A percentile compares a stretch with the other conserved stretches of the same genome.
Conservation (phyloP, 805 yeast species). For the Kuraishia piskuri region DNA sequence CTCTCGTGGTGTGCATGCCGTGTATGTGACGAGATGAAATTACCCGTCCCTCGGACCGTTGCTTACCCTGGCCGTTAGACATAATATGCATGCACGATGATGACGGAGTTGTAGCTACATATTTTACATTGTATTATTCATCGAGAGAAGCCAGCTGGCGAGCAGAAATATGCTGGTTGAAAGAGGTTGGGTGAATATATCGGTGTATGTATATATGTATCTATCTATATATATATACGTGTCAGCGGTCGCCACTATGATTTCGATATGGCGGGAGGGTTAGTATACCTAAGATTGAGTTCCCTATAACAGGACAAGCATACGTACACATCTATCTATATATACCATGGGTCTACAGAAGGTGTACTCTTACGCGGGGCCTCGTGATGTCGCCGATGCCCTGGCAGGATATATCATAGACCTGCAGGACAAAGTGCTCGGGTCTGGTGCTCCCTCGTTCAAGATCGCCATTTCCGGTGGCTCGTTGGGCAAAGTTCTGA, state of each 20-base stretch:
- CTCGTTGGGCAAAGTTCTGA: constrained; percentile 68
- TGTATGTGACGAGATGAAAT: neutral
- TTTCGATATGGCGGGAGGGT: neutral
- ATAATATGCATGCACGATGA: neutral
- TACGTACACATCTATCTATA: no score
- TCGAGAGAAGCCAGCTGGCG: neutral
- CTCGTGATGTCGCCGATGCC: constrained; percentile 52
- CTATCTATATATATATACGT: no score
- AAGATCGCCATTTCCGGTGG: constrained; percentile 88
- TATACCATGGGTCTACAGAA: constrained; percentile 1
- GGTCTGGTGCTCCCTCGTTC: constrained; percentile 32
- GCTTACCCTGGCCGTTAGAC: neutral
- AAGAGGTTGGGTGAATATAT: no score
- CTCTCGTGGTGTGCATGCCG: neutral
- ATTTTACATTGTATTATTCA: neutral
- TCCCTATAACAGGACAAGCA: neutral
- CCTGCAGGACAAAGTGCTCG: constrained; percentile 53
- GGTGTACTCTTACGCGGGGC: constrained; percentile 43
- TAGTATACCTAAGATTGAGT: neutral
- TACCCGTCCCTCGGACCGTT: neutral
- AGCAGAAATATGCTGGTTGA: no score
- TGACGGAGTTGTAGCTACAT: neutral
- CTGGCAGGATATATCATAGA: constrained; percentile 57
- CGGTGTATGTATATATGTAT: no score
- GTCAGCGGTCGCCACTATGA: no score